Evolutionary conservation across 495 filamentous ascomycete genomes (phyloP).

Genomic region (Ramalina peruviana): DNA sequence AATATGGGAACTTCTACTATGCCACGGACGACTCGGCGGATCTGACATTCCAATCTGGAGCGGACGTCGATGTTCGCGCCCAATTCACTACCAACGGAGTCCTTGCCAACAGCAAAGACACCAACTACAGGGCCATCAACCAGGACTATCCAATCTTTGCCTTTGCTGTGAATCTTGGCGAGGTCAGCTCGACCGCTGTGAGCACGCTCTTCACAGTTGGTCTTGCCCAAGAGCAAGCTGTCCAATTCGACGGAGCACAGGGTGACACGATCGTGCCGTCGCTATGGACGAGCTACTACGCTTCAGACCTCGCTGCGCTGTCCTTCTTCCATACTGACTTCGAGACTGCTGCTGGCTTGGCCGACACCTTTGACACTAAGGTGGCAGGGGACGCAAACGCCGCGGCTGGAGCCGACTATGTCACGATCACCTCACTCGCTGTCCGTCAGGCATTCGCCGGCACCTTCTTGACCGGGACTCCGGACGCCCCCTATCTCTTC

Average conservation of each 20-base stretch:
- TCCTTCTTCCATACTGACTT: constrained; percentile 44
- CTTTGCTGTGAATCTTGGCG: constrained; percentile 38
- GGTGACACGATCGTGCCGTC: constrained; percentile 27
- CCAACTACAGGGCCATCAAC: constrained; percentile 38
- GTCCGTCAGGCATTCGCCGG: constrained; percentile 76
- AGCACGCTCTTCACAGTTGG: constrained; percentile 39
- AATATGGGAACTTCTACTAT: constrained; percentile 50
- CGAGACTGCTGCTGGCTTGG: constrained; percentile 18
- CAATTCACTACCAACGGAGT: constrained; percentile 30
- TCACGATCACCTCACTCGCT: constrained; percentile 65
- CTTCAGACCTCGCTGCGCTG: constrained; percentile 32
- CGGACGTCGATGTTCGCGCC: constrained; percentile 33
- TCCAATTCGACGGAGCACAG: constrained; percentile 36
- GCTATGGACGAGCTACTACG: constrained; percentile 42
- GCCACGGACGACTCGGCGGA: constrained; percentile 27
- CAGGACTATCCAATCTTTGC: constrained; percentile 41
- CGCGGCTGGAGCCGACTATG: constrained; percentile 46
- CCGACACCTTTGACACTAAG: constrained; percentile 30
- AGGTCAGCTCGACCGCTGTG: constrained; percentile 22
- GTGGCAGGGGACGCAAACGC: constrained; percentile 34
- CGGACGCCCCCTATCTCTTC: constrained; percentile 62
- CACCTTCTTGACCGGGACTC: constrained; percentile 66
- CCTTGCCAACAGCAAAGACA: constrained; percentile 33
- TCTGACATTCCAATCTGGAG: constrained; percentile 37
- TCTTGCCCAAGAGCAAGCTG: constrained; percentile 35